Base-by-base conservation (phyloP, 257 asterid genomes). In the Catharanthus roseus region DNA sequence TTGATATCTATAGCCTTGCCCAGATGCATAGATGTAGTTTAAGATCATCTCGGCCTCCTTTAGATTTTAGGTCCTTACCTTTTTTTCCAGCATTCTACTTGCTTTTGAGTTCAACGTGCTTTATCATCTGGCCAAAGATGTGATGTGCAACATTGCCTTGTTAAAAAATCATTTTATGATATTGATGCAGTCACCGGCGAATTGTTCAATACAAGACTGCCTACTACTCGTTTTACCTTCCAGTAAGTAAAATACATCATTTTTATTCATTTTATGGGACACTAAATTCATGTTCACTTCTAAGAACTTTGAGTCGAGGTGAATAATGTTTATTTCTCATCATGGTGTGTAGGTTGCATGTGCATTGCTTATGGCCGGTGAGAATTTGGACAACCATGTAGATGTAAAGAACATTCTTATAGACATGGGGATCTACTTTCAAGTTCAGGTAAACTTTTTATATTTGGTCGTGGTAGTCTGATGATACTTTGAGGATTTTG, bases 161-260 rank as follows among this genome's bases (percentile, higher is more conserved):
- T 41, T 41, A 56, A 69, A 53, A 18, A 21, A 49, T 31, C 36
- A 26, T 15, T 74, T 26, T 50, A 18, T 68, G 58, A 28, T 49
- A 31, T 62, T 58, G 41, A 47, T 89, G 90, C 87, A 93, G 98
- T 68, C 97, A 93, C 75, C 96, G 95, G 68, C 87, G 97, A 68
- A 90, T 93, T 75, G 98, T 93, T 64, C 88, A 90, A 80, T 90
- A 87, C 77, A 93, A 93, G 85, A 90, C 98, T 44, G 95, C 97
- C 69, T 93, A 93, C 78, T 93, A 93, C 87, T 93, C 98, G 13
- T 93, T 93, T 82, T 89, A 93, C 89, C 90, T 93, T 68, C 97
- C 97, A 12, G 97, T 90, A 76, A 90, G 97, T 70, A 53, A 19
- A 58, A 58, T 13, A 13, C 60, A 24, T 51, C 36, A 21, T 31